Evolutionary conservation across 2,329 filamentous ascomycete species (phyloP), one percentile per base, ranked within the genome.

Genomic region (Cladosporium sp.): DNA sequence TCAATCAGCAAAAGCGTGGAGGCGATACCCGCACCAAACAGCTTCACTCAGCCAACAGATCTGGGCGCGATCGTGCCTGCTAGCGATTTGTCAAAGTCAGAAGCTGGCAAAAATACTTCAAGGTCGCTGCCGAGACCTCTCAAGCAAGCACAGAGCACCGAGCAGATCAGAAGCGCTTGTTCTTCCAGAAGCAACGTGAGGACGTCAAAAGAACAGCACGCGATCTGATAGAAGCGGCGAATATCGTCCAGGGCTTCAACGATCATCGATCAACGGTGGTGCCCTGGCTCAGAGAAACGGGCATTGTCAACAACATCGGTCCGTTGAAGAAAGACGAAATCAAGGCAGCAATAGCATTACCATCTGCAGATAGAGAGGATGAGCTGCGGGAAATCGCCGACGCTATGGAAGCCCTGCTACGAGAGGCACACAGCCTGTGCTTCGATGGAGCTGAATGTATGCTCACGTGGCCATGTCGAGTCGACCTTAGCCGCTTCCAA

Each of bases 371-470:
- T n/a, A 58, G 63, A 0, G 26, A 26, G 7, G 32, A 11, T 8
- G 16, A 58, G 13, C 49, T 51, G 1, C 21, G 18, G 5, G 18
- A 11, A 4, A 60, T 67, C 23, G 5, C 66, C 23, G 49, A 66
- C 14, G 49, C 53, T 2, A 63, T 60, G 43, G 25, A 66, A n/a
- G 21, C 23, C 1, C 11, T 67, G 2, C 26, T 67, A 39, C 54
- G 36, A 18, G 49, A 66, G 2, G 64, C 66, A 5, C 49, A 67
- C 23, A 18, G 64, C 25, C 48, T 30, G 25, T 67, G 66, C 49
- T 67, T 67, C 30, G 66, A 67, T 25, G 64, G 66, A 16, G 34
- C 64, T 2, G 56, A 67, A 1, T 66, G 64, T 32, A 64, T 66
- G 66, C 54, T 67, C 26, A 67, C 64, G 1, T 67, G 49, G 28